phyloP scores from a whole-genome alignment of 306 rosid genomes.

The Cucurbita ficifolia region DNA sequence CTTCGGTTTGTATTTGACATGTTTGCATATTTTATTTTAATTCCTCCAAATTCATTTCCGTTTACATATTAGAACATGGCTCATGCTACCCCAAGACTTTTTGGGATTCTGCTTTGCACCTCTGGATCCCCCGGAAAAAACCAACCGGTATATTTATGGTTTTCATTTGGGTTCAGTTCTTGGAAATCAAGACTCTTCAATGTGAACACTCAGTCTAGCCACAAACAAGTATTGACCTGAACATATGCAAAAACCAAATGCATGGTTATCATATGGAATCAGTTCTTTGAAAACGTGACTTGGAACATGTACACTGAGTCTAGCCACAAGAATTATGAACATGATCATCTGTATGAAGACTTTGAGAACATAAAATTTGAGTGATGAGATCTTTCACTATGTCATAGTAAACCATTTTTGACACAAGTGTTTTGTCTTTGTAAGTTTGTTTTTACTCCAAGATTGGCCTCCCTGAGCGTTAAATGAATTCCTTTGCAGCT shows the following conservation, averaged over 20 bases:
- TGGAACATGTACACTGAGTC: neutral
- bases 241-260: neutral
- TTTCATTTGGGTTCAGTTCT: neutral
- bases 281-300: neutral
- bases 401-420: neutral
- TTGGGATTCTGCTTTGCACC: neutral
- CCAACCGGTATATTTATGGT: neutral
- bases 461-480: neutral
- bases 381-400: neutral
- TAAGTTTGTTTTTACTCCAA: neutral
- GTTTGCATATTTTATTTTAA: neutral
- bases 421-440: neutral
- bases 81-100: neutral
- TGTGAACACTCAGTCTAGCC: neutral
- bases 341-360: neutral
- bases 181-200: neutral
- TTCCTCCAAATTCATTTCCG: neutral
- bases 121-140: neutral
- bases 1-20: neutral
- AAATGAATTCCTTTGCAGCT: conserved; percentile 36
- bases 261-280: neutral
- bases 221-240: neutral
- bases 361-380: neutral
- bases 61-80: neutral
- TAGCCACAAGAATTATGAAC: neutral